Evolutionary conservation across 192 early-diverging fungal genomes (phyloP), one percentile per base, ranked within the genome.

Genomic region (Ambispora gerdemannii): DNA sequence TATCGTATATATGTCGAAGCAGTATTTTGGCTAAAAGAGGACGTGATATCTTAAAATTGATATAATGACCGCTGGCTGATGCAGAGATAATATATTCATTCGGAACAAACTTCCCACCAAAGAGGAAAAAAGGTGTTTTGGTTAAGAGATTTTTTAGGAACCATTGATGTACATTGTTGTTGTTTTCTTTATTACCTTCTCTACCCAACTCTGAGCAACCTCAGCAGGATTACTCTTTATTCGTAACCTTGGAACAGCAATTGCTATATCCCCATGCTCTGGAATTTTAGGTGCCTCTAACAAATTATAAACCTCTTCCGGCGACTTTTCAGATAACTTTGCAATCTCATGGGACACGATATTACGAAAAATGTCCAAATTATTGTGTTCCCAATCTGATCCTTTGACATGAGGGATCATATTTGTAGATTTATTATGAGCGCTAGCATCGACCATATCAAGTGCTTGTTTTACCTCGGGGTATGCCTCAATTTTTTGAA

Each of bases 21-120:
- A 90, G 76, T 7, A 77, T 78, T 33, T 81, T 74, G 32, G 78
- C 73, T 17, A 93, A 73, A 13, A 80, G 70, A 20, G 80, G 63
- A 71, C 82, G 79, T 76, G 84, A 83, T 69, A 92, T 78, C 61
- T 79, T 80, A 77, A 92, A 92, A 84, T 92, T 92, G 71, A 93
- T 67, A 76, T 91, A 93, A 34, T 87, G 88, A 19, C 90, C 90
- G 36, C 79, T 78, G 53, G 87, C 81, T 58, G 77, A 73, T 17
- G 77, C 82, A 19, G 70, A 72, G 1, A 77, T 74, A 50, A 93
- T 82, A 50, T 75, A 78, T 20, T 85, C 75, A 74, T 87, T 84
- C 31, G 81, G 64, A 73, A 80, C 71, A 78, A 91, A 90, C 78
- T 87, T 25, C 28, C 30, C 64, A 6, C 38, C 76, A 24, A 19